A percentile compares a stretch with the other conserved stretches of the same genome.
These are phyloP conservation scores for Leccinellum luteum DNA, from an alignment of 768 basidiomycete genomes.

Conservation along the genomic window DNA sequence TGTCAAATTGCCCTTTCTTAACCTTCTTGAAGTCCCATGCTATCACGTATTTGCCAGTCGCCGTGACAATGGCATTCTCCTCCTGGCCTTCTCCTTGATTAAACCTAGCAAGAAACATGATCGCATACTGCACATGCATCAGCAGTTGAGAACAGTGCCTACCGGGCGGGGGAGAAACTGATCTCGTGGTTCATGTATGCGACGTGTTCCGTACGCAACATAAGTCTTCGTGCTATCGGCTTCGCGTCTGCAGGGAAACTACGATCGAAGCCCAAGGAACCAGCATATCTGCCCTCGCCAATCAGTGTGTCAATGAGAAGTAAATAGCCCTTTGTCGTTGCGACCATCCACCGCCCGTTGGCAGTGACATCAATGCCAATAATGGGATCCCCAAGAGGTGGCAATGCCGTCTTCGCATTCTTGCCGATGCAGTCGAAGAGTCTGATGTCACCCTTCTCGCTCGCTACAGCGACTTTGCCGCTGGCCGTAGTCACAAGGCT, in stretches of 20 bases:
- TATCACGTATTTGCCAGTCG: constrained; percentile 87
- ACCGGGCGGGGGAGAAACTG: constrained; percentile 93
- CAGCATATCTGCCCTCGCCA: constrained; percentile 83
- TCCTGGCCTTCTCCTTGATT: constrained; percentile 85
- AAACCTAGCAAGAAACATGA: constrained; percentile 55
- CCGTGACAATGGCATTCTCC: constrained; percentile 95
- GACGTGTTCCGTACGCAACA: constrained; percentile 87
- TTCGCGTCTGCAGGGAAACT: constrained; percentile 94
- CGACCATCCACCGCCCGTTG: constrained; percentile 91
- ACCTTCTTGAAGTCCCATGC: constrained; percentile 98
- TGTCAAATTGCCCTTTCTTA: constrained; percentile 86
- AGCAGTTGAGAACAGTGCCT: constrained; percentile 14
- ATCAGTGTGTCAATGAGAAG: constrained; percentile 94
- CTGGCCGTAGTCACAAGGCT: constrained; percentile 83
- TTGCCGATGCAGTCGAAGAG: constrained; percentile 96
- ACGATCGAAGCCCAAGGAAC: constrained; percentile 85
- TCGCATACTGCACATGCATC: not conserved
- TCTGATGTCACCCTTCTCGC: constrained; percentile 94
- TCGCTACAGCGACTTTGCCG: constrained; percentile 90
- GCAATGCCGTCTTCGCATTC: constrained; percentile 97
- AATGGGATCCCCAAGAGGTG: constrained; percentile 93
- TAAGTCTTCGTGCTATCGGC: constrained; percentile 85
- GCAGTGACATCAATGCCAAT: constrained; percentile 92
- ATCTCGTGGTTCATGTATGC: constrained; percentile 90
- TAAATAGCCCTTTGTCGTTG: constrained; percentile 92